Evolutionary conservation across 805 yeast genomes (phyloP), one percentile per base, ranked within the genome.

Genomic region (Candida tibetensis): DNA sequence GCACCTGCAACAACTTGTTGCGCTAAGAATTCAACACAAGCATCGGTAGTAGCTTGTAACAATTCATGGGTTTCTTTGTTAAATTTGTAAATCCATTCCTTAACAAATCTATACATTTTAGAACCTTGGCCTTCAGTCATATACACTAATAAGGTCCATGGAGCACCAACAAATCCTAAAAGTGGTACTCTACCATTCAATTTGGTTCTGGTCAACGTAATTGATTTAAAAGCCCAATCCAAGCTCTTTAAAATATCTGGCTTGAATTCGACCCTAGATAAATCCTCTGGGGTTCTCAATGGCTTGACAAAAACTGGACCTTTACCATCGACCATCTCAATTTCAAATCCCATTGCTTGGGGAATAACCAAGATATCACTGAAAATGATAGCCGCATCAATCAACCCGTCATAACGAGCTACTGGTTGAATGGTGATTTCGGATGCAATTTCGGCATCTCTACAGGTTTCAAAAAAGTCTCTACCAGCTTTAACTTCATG

Each of bases 91-190:
- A 93, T 73, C 96, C 98, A 90, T 58, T 87, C 84, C 62, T 90
- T 88, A 37, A 88, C 96, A 55, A 75, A 89, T 58, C 96, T 76
- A 69, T 86, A 93, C 72, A 91, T 72, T 57, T 85, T 85, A 5
- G 96, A 82, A 13, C 97, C 96, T 49, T 95, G 96, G 36, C 99
- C 99, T 65, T 93, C 99, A 43, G 89, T 81, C 96, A 93, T 93
- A 67, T 93, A 93, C 26, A 90, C 96, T 69, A 93, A 72, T 43
- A 93, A 68, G 9, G 99, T 93, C 96, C 97, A 93, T 40, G 99
- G 99, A 6, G 95, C 96, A 38, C 99, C 99, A 49, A 89, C 85
- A 65, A 93, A 93, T 3, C 99, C 99, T 36, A 93, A 72, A 45
- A 93, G 69, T 19, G 99, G 99, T 9, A 90, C 97, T 53, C 95